Base-by-base conservation (phyloP, 306 rosid species). In the Fagus sylvatica region DNA sequence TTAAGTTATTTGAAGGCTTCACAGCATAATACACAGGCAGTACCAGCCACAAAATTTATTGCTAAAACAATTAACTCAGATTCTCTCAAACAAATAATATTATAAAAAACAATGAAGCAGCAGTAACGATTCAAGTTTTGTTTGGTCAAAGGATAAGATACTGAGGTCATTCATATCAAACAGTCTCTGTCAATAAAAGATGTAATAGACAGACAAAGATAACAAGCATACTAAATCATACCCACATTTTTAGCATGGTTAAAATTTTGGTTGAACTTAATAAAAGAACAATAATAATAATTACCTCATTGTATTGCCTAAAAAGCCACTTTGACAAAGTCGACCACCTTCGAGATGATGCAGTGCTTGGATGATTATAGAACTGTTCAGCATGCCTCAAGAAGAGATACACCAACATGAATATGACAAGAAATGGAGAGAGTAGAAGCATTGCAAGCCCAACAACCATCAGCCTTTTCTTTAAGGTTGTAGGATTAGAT, bases 391-490 rank as follows among this genome's bases (percentile, higher is more conserved):
- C 99, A 62, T 95, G 97, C 88, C 97, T 87, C 79, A 95, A 83
- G 86, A 95, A 95, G 85, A 93, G 96, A 85, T 86, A 91, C 71
- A 90, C 98, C 80, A 95, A 83, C 99, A 95, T 91, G 88, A 95
- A 95, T 76, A 95, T 95, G 88, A 88, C 94, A 81, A 95, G 91
- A 90, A 95, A 95, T 39, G 99, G 99, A 9, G 99, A 95, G 72
- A 95, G 96, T 49, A 95, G 87, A 79, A 93, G 96, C 99, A 95
- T 89, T 57, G 74, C 90, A 46, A 93, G 72, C 75, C 98, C 99
- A 65, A 95, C 98, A 46, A 90, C 85, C 96, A 77, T 86, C 55
- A 95, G 93, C 86, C 99, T 89, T 86, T 83, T 95, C 93, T 84
- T 81, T 48, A 95, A 85, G 61, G 97, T 70, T 77, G 72, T 87